These are phyloP conservation scores for Colletotrichum lupini DNA, from an alignment of 2,329 filamentous ascomycete species.

Conservation along the genomic window DNA sequence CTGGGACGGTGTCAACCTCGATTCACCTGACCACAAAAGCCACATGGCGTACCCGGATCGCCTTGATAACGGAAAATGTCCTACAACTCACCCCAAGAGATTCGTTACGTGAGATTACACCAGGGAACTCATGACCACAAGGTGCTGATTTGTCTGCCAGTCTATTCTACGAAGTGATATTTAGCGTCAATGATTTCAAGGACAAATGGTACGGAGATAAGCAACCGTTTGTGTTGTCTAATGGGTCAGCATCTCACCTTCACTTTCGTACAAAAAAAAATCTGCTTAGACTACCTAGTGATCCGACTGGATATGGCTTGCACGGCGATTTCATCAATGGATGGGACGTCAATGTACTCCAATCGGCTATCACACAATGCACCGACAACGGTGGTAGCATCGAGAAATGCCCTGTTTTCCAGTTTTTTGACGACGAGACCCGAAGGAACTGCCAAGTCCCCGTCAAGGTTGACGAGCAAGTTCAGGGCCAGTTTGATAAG, in stretches of 20 bases:
- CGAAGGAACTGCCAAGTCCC: constrained; percentile 61
- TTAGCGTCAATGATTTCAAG: constrained; percentile 64
- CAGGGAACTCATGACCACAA: neutral
- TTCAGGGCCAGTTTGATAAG: constrained; percentile 54
- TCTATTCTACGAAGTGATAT: constrained; percentile 69
- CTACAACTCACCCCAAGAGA: constrained; percentile 61
- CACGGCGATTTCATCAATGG: constrained; percentile 81
- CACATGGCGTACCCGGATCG: constrained; percentile 65
- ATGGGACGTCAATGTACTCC: constrained; percentile 74
- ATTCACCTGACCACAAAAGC: constrained; percentile 64
- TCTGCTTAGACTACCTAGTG: constrained; percentile 52
- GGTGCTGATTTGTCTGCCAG: constrained; percentile 1
- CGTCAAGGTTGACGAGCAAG: constrained; percentile 57
- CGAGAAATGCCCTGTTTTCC: constrained; percentile 69
- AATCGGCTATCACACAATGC: constrained; percentile 75
- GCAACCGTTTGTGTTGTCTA: constrained; percentile 75
- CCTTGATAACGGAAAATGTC: constrained; percentile 61
- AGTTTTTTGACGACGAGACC: constrained; percentile 52
- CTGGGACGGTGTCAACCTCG: constrained; percentile 70
- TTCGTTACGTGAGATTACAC: constrained; percentile 53
- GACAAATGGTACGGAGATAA: constrained; percentile 63
- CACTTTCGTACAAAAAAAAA: neutral
- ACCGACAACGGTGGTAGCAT: constrained; percentile 68
- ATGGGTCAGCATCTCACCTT: constrained; percentile 53
- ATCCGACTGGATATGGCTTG: constrained; percentile 73